Percentiles rank a stretch among this genome's conserved stretches.
Conservation (phyloP, 345 rosid species). For the Salix koriyanagi region DNA sequence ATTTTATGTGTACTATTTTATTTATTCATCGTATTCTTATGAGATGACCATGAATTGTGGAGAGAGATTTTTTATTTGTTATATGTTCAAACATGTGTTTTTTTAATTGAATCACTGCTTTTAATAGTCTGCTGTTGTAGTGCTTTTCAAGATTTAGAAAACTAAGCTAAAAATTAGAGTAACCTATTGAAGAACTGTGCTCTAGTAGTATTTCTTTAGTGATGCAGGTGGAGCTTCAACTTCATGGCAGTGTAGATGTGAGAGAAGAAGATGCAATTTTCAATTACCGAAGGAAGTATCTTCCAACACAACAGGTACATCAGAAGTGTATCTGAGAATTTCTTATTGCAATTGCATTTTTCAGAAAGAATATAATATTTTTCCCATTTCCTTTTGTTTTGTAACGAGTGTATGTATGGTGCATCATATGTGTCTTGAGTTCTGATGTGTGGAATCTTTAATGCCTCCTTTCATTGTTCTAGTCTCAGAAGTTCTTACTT, state of each 20-base stretch:
- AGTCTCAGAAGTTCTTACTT: conserved; percentile 7
- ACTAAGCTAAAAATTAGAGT: neutral
- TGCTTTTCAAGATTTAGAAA: neutral
- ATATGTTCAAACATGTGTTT: neutral
- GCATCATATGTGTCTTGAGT: neutral
- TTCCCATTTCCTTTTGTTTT: neutral
- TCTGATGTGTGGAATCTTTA: neutral
- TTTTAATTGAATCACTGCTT: neutral
- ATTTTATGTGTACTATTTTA: neutral
- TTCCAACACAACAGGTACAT: conserved; percentile 89
- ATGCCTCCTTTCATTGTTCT: conserved; percentile 13
- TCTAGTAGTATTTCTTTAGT: conserved; percentile 19
- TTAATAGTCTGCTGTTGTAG: neutral
- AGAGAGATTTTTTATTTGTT: neutral
- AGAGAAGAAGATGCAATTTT: conserved; percentile 74
- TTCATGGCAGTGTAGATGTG: conserved; percentile 53
- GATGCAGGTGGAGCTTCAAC: conserved; percentile 82
- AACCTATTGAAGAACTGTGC: conserved; percentile 8
- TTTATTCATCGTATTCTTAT: neutral
- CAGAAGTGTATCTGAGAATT: conserved; percentile 7
- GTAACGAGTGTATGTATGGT: neutral
- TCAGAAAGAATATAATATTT: neutral
- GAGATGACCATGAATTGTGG: neutral
- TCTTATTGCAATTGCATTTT: conserved; percentile 4
- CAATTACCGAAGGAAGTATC: conserved; percentile 88